Base-by-base conservation (phyloP, 2,329 filamentous ascomycete genomes). In the Nemania sp. region DNA sequence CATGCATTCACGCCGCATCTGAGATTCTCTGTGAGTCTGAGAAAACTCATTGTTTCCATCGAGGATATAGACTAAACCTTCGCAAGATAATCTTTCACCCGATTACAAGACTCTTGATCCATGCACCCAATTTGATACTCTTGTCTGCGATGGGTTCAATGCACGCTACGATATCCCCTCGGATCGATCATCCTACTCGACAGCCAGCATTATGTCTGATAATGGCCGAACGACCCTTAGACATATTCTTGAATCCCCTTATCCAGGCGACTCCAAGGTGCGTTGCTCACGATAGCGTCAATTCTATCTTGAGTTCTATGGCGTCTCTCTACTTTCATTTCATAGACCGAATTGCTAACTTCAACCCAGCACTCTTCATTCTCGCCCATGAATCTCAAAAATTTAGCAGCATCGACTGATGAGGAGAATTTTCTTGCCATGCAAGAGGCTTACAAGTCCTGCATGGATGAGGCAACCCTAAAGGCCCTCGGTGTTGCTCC, bases 61-160 rank as follows among this genome's bases (percentile, higher is more conserved):
- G 11, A 19, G 19, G 3, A 47, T 6, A 30, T 36, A 31, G 33
- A 19, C 58, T 61, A 30, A 58, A 28, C 24, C 11, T 37, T 28
- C 9, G 28, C 6, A 15, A 70, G 68, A 83, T 59, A 86, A 83
- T 54, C 71, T 88, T 12, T 80, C 83, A 14, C 80, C 83, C 6
- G 73, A 84, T 45, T 85, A 88, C 68, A 75, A 80, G 54, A 70
- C 81, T 2, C 73, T 90, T 33, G 84, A 90, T 65, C 81, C 87
- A 1, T 90, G 87, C 62, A 79, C 76, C n/a, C 72, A 89, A 64
- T 90, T 90, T 55, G 83, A 88, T 55, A 75, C 84, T 66, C 78
- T 84, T 51, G 83, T 84, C 17, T 89, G 86, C 62, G 85, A 83
- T 50, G 86, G 86, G 9, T 90, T 86, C 80, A 75, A 79, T 47